Evolutionary conservation across 2,329 filamentous ascomycete species (phyloP).

Genomic region (Fonsecaea monophora): DNA sequence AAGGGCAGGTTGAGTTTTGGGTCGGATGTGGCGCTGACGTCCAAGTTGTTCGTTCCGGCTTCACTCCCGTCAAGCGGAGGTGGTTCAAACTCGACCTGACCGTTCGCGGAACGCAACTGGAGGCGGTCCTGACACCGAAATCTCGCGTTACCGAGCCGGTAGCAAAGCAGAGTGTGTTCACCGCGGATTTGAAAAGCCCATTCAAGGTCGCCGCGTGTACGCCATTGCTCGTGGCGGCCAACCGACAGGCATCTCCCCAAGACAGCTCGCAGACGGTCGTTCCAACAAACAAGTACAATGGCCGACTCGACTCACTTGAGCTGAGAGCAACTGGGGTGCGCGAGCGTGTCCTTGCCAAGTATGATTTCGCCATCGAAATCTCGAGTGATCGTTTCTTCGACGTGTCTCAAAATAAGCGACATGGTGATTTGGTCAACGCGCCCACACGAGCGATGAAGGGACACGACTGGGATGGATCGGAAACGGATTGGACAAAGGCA

Average conservation of each 20-base stretch:
- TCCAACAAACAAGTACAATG: conserved; percentile 26
- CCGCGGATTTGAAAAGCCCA: not conserved
- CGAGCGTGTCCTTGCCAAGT: conserved; percentile 5
- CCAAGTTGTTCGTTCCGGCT: conserved; percentile 10
- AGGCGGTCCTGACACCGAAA: no score
- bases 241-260: not conserved
- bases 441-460: conserved; percentile 46
- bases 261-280: not conserved
- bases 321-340: not conserved
- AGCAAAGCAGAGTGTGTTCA: not conserved
- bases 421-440: conserved; percentile 45
- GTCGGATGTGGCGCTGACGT: conserved; percentile 13
- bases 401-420: conserved; percentile 39
- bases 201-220: not conserved
- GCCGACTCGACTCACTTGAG: conserved; percentile 18
- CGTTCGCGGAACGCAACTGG: conserved; percentile 3
- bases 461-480: conserved; percentile 45
- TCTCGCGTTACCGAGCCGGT: not conserved
- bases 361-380: conserved; percentile 28
- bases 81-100: conserved; percentile 11
- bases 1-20: conserved; percentile 15
- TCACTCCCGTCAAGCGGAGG: not conserved
- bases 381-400: conserved; percentile 39
- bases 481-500: conserved; percentile 46
- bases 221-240: conserved; percentile 15